Evolutionary conservation across 2,329 filamentous ascomycete genomes (phyloP).

Genomic region (Claviceps humidiphila): DNA sequence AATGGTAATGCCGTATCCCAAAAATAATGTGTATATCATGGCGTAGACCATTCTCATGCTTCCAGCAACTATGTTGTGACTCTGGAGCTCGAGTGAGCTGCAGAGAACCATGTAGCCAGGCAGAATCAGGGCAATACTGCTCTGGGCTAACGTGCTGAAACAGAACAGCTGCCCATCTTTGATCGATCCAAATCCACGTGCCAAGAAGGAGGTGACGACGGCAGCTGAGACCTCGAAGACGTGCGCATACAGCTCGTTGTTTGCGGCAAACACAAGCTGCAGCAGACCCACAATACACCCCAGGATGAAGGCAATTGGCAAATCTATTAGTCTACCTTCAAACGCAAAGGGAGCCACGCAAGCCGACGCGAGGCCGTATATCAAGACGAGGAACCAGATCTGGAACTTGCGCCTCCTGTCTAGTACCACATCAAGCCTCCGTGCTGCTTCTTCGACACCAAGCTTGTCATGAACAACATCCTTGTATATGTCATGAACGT

Average conservation of each 20-base stretch:
- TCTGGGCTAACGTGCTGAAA: slow-evolving; percentile 58
- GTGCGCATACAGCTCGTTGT: slow-evolving; percentile 54
- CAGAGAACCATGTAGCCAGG: slow-evolving; percentile 41
- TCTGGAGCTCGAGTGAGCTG: slow-evolving; percentile 52
- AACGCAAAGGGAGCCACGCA: slow-evolving; percentile 73
- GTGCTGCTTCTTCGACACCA: slow-evolving; percentile 55
- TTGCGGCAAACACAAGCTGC: slow-evolving; percentile 61
- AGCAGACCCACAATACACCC: slow-evolving; percentile 62
- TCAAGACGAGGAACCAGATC: slow-evolving; percentile 42
- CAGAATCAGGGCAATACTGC: slow-evolving; percentile 62
- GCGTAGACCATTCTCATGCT: slow-evolving; percentile 66
- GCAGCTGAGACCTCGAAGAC: slow-evolving; percentile 41
- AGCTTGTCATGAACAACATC: slow-evolving; percentile 69
- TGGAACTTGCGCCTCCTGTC: slow-evolving; percentile 31
- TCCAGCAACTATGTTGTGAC: slow-evolving; percentile 55
- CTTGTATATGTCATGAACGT: slow-evolving; percentile 68
- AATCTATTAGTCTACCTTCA: slow-evolving; percentile 59
- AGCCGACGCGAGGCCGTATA: slow-evolving; percentile 66
- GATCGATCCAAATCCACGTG: slow-evolving; percentile 57
- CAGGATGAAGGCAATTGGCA: slow-evolving; percentile 64
- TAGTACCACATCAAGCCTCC: slow-evolving; percentile 44
- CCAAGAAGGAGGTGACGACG: slow-evolving; percentile 54
- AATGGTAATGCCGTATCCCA: slow-evolving; percentile 62
- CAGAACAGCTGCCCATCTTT: slow-evolving; percentile 46
- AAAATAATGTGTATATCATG: slow-evolving; percentile 61